These are phyloP conservation scores for Myrica gale DNA, from an alignment of 306 rosid genomes.

Conservation along the genomic window DNA sequence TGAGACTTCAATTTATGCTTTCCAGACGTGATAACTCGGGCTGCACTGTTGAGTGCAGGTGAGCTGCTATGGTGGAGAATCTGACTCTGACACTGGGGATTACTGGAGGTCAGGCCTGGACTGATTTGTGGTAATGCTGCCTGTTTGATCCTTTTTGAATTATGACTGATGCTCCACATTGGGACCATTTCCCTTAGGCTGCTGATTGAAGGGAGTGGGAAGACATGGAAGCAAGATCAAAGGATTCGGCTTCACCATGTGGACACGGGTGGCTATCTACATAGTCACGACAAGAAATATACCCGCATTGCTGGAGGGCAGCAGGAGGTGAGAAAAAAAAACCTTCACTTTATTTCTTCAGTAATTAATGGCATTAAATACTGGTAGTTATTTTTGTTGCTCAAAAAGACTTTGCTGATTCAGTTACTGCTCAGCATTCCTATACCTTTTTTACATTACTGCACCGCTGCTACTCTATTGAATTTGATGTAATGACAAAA, in stretches of 20 bases:
- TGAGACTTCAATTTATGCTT: constrained; percentile 14
- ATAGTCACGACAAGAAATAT: constrained; percentile 96
- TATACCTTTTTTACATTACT: neutral
- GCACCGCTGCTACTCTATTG: neutral
- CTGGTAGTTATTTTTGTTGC: too few species aligned
- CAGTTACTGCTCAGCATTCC: neutral
- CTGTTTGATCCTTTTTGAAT: constrained; percentile 8
- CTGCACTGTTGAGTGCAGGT: constrained; percentile 48
- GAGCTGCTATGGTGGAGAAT: constrained; percentile 88
- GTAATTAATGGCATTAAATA: neutral
- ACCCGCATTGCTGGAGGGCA: constrained; percentile 96
- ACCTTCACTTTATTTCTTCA: neutral
- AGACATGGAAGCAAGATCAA: constrained; percentile 98
- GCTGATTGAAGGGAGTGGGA: constrained; percentile 77
- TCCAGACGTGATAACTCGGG: constrained; percentile 6
- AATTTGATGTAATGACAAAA: constrained; percentile 7
- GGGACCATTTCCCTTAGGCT: constrained; percentile 47
- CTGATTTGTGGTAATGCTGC: constrained; percentile 5
- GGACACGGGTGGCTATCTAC: constrained; percentile 82
- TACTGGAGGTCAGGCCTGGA: constrained; percentile 67
- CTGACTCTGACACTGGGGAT: constrained; percentile 83
- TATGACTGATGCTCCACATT: constrained; percentile 26
- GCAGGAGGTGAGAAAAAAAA: constrained; percentile 80
- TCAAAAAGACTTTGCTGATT: neutral
- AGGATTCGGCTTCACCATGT: constrained; percentile 84